phyloP scores from a whole-genome alignment of 2,329 filamentous ascomycete species.

The Colletotrichum magnum region DNA sequence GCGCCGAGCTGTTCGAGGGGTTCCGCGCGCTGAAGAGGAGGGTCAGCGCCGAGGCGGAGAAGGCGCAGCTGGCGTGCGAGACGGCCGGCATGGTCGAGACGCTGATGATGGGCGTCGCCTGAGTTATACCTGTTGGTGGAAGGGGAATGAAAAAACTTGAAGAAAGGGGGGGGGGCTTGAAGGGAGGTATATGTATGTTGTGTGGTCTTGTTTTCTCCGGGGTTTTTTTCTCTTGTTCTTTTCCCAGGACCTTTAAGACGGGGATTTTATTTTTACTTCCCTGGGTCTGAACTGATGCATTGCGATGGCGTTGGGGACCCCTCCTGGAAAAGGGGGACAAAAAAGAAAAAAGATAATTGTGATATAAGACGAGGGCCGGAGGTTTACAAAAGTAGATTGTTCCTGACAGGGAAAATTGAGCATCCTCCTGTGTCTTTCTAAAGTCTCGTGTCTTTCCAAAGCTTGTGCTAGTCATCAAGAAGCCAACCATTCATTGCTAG shows the following conservation, averaged over 20 bases:
- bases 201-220: not conserved
- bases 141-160: not conserved
- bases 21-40: constrained; percentile 78
- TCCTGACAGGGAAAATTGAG: not conserved
- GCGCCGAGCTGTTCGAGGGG: constrained; percentile 78
- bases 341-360: not conserved
- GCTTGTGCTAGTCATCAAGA: no score
- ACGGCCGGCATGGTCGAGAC: constrained; percentile 90
- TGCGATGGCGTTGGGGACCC: constrained; percentile 52
- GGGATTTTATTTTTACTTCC: not conserved
- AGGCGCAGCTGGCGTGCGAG: constrained; percentile 85
- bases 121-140: not conserved
- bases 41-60: constrained; percentile 84
- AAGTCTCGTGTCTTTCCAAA: no score
- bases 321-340: not conserved
- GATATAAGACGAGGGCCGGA: not conserved
- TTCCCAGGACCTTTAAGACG: constrained; percentile 26
- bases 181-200: not conserved
- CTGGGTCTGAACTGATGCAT: constrained; percentile 49
- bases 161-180: constrained; percentile 1
- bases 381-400: not conserved
- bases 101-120: constrained; percentile 65
- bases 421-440: not conserved
- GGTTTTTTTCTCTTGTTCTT: constrained; percentile 16
- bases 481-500: no score